Base-by-base conservation (phyloP, 768 basidiomycete species). In the Agaricus bisporus region DNA sequence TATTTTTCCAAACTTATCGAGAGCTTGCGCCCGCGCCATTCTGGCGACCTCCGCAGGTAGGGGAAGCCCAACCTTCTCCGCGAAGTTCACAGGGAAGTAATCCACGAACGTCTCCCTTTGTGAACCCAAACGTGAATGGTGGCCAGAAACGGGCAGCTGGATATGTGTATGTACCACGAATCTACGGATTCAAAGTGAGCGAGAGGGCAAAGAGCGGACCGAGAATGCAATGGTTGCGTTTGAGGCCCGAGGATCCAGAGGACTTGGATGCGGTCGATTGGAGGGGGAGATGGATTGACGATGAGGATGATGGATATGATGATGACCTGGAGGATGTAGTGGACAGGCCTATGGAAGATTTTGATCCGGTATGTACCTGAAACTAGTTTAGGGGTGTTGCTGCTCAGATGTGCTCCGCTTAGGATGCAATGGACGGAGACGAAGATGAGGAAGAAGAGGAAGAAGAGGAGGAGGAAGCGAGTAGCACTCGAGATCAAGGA, bases 1-100 rank as follows among this genome's bases (percentile, higher is more conserved):
- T 99, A 22, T 95, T 98, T 73, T 98, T 98, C 79, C 94, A 98
- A 66, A 94, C 90, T 58, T 98, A 95, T 72, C 89, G 91, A 22
- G 93, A 95, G 66, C 80, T 95, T n/a, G 84, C 91, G 8, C 90
- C 95, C 0, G 91, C 92, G 22, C 92, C 95, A 2, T 98, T 93
- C 72, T 94, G 83, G 81, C 90, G 88, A 59, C 78, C 83, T n/a
- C 73, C 72, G 5, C 73, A 78, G 11, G 69, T 80, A 2, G 78
- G 79, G 12, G 75, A 78, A 0, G 75, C 81, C 5, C 85, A 86
- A 1, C 71, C 82, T 7, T 81, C 82, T 17, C 83, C 82, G 2
- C 71, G 73, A 39, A 80, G 75, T 51, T 71, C 73, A 38, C 72
- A 80, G 39, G 76, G 73, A 18, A 72, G 72, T 35, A 76, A 76